phyloP scores from a whole-genome alignment of 192 early-diverging fungal genomes.

The Coemansia sp. region DNA sequence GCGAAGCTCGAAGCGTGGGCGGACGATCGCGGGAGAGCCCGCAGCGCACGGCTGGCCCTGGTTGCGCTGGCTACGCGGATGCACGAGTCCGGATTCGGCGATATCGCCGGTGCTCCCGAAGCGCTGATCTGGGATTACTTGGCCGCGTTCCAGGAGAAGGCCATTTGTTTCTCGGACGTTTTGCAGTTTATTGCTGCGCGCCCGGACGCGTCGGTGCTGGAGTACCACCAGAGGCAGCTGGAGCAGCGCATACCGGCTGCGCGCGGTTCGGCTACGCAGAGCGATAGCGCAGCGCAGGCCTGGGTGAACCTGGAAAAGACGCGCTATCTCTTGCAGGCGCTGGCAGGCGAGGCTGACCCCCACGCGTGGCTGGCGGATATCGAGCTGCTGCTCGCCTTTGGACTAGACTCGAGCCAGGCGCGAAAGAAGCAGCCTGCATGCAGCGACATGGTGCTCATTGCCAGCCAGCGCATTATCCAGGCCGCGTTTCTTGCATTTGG shows the following conservation, averaged over 20 bases:
- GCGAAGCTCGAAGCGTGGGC: conserved; percentile 29
- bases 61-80: conserved; percentile 25
- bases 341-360: conserved; percentile 22
- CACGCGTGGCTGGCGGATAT: conserved; percentile 20
- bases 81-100: neutral
- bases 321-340: conserved; percentile 41
- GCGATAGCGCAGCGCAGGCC: conserved; percentile 18
- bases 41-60: too few relatives aligned
- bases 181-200: conserved; percentile 31
- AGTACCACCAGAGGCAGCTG: conserved; percentile 16
- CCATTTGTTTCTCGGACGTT: conserved; percentile 49
- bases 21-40: conserved; percentile 22
- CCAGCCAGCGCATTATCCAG: conserved; percentile 39
- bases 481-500: conserved; percentile 28
- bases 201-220: neutral
- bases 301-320: conserved; percentile 39
- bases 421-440: conserved; percentile 22
- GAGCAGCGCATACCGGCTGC: conserved; percentile 6
- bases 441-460: conserved; percentile 44
- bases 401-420: conserved; percentile 26
- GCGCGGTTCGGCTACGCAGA: neutral
- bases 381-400: conserved; percentile 21
- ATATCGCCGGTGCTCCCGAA: conserved; percentile 5
- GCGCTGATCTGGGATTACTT: conserved; percentile 38
- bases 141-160: conserved; percentile 35